Conservation (phyloP, 2,329 filamentous ascomycete species). For the Cadophora sp. region DNA sequence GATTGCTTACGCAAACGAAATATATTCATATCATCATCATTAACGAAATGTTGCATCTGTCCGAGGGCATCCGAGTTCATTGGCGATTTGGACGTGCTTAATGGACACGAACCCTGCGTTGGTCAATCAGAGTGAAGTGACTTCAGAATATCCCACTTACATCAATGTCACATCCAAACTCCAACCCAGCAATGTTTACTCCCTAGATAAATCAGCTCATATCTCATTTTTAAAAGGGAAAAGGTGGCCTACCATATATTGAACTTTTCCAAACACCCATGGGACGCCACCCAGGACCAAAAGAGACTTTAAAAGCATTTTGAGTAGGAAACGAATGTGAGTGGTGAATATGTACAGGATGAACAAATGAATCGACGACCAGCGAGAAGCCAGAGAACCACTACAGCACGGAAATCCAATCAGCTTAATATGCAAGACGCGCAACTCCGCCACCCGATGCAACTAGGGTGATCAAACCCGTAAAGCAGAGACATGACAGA, state of each 20-base stretch:
- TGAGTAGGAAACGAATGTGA: conserved; percentile 23
- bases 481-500: background rate
- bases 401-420: conserved; percentile 5
- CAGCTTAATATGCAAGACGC: background rate
- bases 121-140: background rate
- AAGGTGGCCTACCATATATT: conserved; percentile 30
- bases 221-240: background rate
- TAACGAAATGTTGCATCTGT: conserved; percentile 57
- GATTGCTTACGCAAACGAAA: conserved; percentile 61
- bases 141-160: conserved; percentile 31
- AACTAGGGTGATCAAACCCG: conserved; percentile 14
- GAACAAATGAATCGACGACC: conserved; percentile 19
- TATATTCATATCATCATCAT: conserved; percentile 60
- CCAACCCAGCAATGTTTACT: conserved; percentile 55
- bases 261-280: conserved; percentile 33
- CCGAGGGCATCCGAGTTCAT: conserved; percentile 36
- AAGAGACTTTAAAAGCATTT: conserved; percentile 31
- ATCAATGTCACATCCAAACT: conserved; percentile 54
- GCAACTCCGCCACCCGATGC: conserved; percentile 10
- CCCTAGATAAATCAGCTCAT: conserved; percentile 26
- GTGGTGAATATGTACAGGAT: conserved; percentile 11
- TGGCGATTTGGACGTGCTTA: conserved; percentile 26
- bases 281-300: conserved; percentile 24
- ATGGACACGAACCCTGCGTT: conserved; percentile 36
- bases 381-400: background rate